Evolutionary conservation across 2,329 filamentous ascomycete genomes (phyloP).

Genomic region (Trichoderma harzianum): DNA sequence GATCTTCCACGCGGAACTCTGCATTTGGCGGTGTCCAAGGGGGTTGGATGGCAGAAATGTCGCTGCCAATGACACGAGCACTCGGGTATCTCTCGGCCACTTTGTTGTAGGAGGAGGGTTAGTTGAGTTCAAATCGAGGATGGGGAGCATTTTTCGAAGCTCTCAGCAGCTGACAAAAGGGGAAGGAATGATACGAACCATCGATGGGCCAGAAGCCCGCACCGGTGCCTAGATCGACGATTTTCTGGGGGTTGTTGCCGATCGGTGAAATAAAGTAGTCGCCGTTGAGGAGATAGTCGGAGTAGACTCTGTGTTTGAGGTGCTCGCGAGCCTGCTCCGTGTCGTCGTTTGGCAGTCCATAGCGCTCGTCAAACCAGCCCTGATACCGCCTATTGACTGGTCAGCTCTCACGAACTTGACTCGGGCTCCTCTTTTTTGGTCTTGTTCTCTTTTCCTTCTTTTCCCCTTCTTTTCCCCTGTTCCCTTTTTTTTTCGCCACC

Average conservation of each 20-base stretch:
- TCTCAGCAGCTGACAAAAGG: neutral
- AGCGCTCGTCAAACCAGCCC: conserved; percentile 44
- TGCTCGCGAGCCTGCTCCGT: conserved; percentile 48
- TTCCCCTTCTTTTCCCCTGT: neutral
- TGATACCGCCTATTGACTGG: conserved; percentile 43
- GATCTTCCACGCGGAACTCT: conserved; percentile 43
- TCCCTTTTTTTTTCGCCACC: neutral
- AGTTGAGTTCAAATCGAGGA: conserved; percentile 4
- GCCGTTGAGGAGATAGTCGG: conserved; percentile 46
- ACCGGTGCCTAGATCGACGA: conserved; percentile 50
- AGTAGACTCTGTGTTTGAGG: conserved; percentile 45
- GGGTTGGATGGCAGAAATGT: conserved; percentile 44
- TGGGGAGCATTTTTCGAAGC: neutral
- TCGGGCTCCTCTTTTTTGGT: neutral
- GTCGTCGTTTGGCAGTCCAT: conserved; percentile 53
- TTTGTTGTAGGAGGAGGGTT: conserved; percentile 23
- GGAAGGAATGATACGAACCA: conserved; percentile 31
- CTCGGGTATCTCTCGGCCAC: conserved; percentile 46
- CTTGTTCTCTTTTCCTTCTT: neutral
- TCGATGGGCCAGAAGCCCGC: conserved; percentile 56
- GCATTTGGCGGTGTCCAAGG: conserved; percentile 54
- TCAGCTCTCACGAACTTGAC: neutral
- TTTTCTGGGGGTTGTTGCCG: conserved; percentile 43
- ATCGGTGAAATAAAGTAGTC: conserved; percentile 44
- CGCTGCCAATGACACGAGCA: conserved; percentile 44